Conservation (phyloP, 164 flowering plant genomes). For the Warburgia ugandensis region DNA sequence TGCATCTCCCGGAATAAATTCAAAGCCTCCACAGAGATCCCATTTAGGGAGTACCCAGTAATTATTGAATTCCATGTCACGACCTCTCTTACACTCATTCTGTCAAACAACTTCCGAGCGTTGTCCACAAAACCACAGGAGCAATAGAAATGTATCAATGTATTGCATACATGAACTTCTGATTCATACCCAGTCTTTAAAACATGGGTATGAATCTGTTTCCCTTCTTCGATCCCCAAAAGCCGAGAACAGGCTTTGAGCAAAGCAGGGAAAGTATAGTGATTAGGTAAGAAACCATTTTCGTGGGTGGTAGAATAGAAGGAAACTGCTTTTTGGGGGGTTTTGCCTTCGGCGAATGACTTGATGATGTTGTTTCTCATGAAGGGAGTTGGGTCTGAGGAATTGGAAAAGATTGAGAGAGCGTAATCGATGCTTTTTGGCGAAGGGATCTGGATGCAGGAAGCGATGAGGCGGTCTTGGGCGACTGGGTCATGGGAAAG, state of each 20-base stretch:
- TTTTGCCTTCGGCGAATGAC: too few relatives aligned
- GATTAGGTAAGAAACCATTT: conserved; percentile 9
- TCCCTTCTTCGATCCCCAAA: conserved; percentile 10
- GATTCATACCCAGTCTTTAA: conserved; percentile 10
- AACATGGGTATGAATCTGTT: conserved; percentile 15
- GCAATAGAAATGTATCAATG: conserved; percentile 46
- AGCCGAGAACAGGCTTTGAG: conserved; percentile 17
- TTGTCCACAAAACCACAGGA: conserved; percentile 13
- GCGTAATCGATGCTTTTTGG: too few relatives aligned
- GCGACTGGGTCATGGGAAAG: too few relatives aligned
- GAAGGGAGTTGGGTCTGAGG: too few relatives aligned
- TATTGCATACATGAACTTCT: conserved; percentile 31
- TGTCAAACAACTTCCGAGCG: too few relatives aligned
- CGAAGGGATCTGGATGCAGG: too few relatives aligned
- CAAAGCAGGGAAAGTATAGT: conserved; percentile 13
- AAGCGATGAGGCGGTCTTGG: too few relatives aligned
- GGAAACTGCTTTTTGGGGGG: conserved; percentile 11
- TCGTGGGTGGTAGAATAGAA: conserved; percentile 12
- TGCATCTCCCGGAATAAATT: too few relatives aligned
- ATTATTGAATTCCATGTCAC: conserved; percentile 33
- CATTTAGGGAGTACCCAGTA: conserved; percentile 37
- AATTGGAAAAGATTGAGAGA: too few relatives aligned
- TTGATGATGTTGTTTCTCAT: too few relatives aligned
- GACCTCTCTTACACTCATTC: conserved; percentile 16
- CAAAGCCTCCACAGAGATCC: conserved; percentile 12